A percentile compares a stretch with the other conserved stretches of the same genome.
These are phyloP conservation scores for Coemansia sp. DNA, from an alignment of 192 early-diverging fungal species.

Conservation along the genomic window DNA sequence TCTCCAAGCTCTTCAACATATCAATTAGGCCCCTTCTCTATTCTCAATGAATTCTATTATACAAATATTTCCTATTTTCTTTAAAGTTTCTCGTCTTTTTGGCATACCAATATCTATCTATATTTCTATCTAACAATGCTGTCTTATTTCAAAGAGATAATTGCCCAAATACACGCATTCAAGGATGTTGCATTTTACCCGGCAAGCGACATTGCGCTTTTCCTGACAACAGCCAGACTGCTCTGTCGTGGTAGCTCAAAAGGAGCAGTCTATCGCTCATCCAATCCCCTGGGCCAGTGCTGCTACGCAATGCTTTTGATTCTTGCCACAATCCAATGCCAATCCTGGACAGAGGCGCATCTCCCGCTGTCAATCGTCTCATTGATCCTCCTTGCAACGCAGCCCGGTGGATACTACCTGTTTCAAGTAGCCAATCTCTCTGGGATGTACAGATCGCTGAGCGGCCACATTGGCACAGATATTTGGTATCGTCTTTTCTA, in stretches of 20 bases:
- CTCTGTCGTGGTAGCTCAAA: not conserved
- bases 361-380: constrained; percentile 12
- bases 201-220: not conserved
- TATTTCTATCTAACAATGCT: too few species aligned
- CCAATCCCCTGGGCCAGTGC: constrained; percentile 5
- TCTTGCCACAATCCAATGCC: constrained; percentile 2
- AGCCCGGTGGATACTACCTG: not conserved
- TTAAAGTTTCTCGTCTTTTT: too few species aligned
- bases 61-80: too few species aligned
- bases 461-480: not conserved
- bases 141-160: too few species aligned
- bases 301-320: constrained; percentile 7
- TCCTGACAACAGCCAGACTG: not conserved
- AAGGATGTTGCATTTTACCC: constrained; percentile 4
- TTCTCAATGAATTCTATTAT: too few species aligned
- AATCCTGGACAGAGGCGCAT: not conserved
- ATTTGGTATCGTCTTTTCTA: not conserved
- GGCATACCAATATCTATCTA: too few species aligned
- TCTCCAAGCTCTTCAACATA: too few species aligned
- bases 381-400: constrained; percentile 8
- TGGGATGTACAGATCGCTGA: constrained; percentile 17
- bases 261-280: not conserved
- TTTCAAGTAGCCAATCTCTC: constrained; percentile 19
- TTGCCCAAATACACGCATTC: not conserved
- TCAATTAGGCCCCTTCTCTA: too few species aligned